Base-by-base conservation (phyloP, 176 grass and related monocot species). In the Rhynchospora tenuis region DNA sequence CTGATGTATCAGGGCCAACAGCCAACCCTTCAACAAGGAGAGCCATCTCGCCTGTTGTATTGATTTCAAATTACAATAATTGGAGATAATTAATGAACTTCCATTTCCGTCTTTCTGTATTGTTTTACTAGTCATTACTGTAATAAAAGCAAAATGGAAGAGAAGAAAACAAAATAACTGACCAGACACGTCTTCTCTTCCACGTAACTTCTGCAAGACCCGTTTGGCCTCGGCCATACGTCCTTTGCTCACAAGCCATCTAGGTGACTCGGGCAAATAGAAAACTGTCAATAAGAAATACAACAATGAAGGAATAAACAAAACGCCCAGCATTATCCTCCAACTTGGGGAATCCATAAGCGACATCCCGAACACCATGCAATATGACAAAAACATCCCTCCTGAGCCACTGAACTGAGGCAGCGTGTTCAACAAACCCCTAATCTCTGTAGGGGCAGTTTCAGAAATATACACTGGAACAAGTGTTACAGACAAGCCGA, bases 201-300 rank as follows among this genome's bases (percentile, higher is more conserved):
- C 84, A 9, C 88, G 88, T 33, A 97, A 78, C 66, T 46, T 97
- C 65, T 97, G 94, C 83, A 97, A 51, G 45, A 97, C 88, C 56
- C 80, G 75, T 83, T 97, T 97, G 24, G 94, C 94, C 48, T 97
- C 94, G 45, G 72, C 74, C 94, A 97, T 97, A 52, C 85, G 85
- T 16, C 94, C 94, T 84, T 97, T 97, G 79, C 92, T 94, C 3
- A 94, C 94, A 31, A 97, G 92, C 94, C 94, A 97, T 65, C 94
- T 90, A 74, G 94, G 94, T 6, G 94, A 97, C 84, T 97, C 94
- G 6, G 94, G 94, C 81, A 97, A 72, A 67, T 73, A 97, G 54
- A 97, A 97, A 26, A 94, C 33, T 2, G 92, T 92, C 48, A 97
- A 55, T 50, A 81, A 70, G 20, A 97, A 94, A 86, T 90, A 97